Evolutionary conservation across 192 early-diverging fungal genomes (phyloP), one percentile per base, ranked within the genome.

Genomic region (Powellomyces hirtus): DNA sequence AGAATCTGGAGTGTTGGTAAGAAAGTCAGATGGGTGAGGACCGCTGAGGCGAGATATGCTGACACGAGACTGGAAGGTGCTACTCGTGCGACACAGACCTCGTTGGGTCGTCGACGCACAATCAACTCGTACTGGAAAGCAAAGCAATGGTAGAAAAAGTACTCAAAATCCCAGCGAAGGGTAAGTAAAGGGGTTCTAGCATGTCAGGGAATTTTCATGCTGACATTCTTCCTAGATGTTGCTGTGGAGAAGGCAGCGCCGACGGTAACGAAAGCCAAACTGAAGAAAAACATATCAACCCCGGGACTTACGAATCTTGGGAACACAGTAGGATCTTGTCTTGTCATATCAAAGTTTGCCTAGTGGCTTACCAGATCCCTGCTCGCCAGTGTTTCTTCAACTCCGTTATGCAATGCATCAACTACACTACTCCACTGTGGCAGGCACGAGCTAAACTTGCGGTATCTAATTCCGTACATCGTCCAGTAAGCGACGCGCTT

Each of bases 291-390:
- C 14, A 42, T 59, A 2, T 56, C 37, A 10, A 59, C 70, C 13
- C 84, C 88, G 2, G 90, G 90, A 0, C 69, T 92, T 13, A 62
- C 49, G 14, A 92, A 92, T 59, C 77, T 92, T 49, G 89, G 90
- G 18, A 91, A 92, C 53, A 91, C 91, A 10, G 57, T 66, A 18
- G 40, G 40, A 18, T 42, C 18, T 42, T 13, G 8, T 8, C 18
- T 42, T 13, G 10, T 18, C 40, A 42, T 42, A 8, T 42, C 40
- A 18, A 11, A 8, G 40, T 42, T 42, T 42, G 40, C 8, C 40
- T 42, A 42, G n/a, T 10, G 40, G 18, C 26, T 52, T 52, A 10
- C 26, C 18, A 10, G 13, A 8, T 18, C 26, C 10, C 18, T 52
- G 51, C 51, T 52, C 51, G 56, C 8, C 22, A 60, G 0, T 91